Evolutionary conservation across 2,329 filamentous ascomycete genomes (phyloP).

Genomic region (Elsinoe fawcettii): DNA sequence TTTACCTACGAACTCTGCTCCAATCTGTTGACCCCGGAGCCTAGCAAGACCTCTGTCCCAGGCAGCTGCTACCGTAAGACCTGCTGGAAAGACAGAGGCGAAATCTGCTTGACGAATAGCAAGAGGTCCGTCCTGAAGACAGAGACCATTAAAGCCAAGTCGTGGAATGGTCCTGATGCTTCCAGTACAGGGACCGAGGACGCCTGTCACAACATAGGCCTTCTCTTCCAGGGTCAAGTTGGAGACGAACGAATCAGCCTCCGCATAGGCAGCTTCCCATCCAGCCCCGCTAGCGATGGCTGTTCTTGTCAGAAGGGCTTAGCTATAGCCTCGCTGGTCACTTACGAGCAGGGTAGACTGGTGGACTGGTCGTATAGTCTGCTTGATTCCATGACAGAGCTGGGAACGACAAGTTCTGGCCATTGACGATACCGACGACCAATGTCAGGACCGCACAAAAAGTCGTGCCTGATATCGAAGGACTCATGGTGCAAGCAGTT

Average conservation of each 20-base stretch:
- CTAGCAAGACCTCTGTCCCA: constrained; percentile 33
- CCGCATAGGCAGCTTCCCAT: constrained; percentile 21
- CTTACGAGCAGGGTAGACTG: constrained; percentile 23
- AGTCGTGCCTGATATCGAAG: background rate
- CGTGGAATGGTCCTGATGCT: constrained; percentile 45
- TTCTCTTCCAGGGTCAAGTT: constrained; percentile 23
- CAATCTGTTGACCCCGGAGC: constrained; percentile 28
- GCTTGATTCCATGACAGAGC: constrained; percentile 21
- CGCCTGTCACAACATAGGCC: constrained; percentile 22
- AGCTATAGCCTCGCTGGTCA: background rate
- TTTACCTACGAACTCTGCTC: constrained; percentile 23
- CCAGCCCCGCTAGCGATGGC: constrained; percentile 22
- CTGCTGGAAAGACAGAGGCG: constrained; percentile 34
- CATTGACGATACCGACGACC: constrained; percentile 1
- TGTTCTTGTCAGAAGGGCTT: constrained; percentile 9
- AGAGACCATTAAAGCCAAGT: constrained; percentile 30
- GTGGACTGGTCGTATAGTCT: constrained; percentile 22
- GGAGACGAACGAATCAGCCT: constrained; percentile 20
- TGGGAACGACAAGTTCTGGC: constrained; percentile 18
- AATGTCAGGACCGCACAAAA: background rate
- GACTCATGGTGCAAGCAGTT: background rate
- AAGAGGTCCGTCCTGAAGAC: constrained; percentile 35
- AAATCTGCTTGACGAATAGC: constrained; percentile 33
- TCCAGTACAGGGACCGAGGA: constrained; percentile 42
- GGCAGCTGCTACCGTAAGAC: constrained; percentile 33